Evolutionary conservation across 2,329 filamentous ascomycete species (phyloP), one percentile per base, ranked within the genome.

Genomic region (Diplodia mutila): DNA sequence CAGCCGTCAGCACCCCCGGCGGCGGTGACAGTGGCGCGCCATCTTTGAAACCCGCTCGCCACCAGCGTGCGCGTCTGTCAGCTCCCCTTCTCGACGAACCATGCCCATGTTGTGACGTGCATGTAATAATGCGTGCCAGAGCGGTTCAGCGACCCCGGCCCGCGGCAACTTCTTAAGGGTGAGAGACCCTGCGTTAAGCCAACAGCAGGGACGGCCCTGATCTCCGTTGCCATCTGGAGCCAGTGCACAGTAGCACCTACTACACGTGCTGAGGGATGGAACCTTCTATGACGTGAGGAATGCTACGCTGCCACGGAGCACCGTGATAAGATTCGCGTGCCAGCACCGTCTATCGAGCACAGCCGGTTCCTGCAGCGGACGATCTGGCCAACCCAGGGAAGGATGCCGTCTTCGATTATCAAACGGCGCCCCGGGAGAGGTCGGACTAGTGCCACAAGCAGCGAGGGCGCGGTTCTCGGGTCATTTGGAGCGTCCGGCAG

Each of bases 331-430:
- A 18, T 49, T 49, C n/a, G 57, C 57, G 39, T 61, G 57, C 57
- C n/a, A n/a, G n/a, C n/a, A n/a, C n/a, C 39, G 18, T 32, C 39
- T 18, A 32, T 61, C 25, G 57, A 32, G 57, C 57, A 48, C 57
- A 61, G 57, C 59, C 46, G 42, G 59, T 63, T 63, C 59, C 59
- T 63, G 59, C 59, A 63, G 59, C 59, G 46, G 42, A 46, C 59
- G 59, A 37, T 34, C 59, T 63, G 59, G 18, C 59, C 59, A 63
- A 63, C 59, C 46, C 42, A 18, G 34, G 59, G 39, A 61, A 61
- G 57, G 57, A 61, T 61, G 39, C 57, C 57, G 57, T 37, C 42
- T 51, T 34, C 59, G 49, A 63, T 63, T 21, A 21, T 51, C 34
- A 51, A 48, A 51, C 59, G 27, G 57, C 59, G 42, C 46, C 18